Conservation (phyloP, 345 rosid genomes). For the Populus nigra region DNA sequence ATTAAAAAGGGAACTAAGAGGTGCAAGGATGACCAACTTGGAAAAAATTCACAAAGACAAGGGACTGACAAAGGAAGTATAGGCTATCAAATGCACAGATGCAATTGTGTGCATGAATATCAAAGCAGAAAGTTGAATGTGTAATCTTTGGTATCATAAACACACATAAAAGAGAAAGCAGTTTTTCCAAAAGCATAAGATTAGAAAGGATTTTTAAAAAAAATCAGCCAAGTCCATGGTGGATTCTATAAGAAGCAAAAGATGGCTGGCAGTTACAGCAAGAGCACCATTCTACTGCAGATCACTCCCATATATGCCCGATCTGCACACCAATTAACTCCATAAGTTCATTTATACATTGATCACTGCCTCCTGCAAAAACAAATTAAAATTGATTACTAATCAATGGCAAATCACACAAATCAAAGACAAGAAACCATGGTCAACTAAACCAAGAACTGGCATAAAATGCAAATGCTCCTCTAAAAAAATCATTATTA, state of each 20-base stretch:
- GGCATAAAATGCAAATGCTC: not conserved
- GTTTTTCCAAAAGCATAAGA: conserved; percentile 10
- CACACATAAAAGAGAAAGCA: conserved; percentile 6
- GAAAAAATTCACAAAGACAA: not conserved
- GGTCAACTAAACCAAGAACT: not conserved
- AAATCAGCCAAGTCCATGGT: conserved; percentile 16
- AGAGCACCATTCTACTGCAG: conserved; percentile 1
- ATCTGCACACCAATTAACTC: not conserved
- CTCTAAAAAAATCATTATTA: not conserved
- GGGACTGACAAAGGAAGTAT: not conserved
- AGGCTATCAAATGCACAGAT: not conserved
- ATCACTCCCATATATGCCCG: conserved; percentile 12
- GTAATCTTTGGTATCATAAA: conserved; percentile 1
- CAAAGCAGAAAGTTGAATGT: not conserved
- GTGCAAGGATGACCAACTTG: not conserved
- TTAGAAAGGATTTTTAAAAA: not conserved
- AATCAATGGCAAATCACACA: not conserved
- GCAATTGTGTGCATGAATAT: conserved; percentile 11
- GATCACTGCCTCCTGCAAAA: conserved; percentile 30
- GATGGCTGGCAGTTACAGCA: conserved; percentile 17
- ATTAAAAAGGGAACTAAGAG: not conserved
- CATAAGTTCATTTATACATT: not conserved
- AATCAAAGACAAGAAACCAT: not conserved
- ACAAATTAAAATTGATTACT: not conserved
- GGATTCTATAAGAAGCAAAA: conserved; percentile 17